Evolutionary conservation across 345 rosid species (phyloP).

Genomic region (Dipteronia dyeriana): DNA sequence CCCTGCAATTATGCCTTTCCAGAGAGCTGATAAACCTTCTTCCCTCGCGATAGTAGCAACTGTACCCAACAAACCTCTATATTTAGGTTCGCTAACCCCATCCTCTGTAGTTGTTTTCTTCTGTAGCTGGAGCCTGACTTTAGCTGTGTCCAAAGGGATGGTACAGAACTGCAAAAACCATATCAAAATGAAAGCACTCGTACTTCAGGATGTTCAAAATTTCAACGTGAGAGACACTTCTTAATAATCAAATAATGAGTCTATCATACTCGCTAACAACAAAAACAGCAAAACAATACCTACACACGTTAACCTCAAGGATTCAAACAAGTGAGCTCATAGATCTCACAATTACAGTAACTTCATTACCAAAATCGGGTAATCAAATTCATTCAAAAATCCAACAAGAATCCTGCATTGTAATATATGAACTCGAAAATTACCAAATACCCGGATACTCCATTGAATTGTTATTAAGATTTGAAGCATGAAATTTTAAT

Average conservation of each 20-base stretch:
- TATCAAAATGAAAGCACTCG: background rate
- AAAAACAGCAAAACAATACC: background rate
- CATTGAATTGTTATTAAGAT: background rate
- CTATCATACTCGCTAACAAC: background rate
- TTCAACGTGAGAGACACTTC: background rate
- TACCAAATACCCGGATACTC: background rate
- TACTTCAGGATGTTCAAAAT: background rate
- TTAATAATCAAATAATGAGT: background rate
- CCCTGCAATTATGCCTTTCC: slow-evolving; percentile 94
- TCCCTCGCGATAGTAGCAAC: slow-evolving; percentile 82
- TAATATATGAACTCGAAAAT: background rate
- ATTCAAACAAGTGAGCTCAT: background rate
- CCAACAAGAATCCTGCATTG: background rate
- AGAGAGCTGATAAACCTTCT: slow-evolving; percentile 79
- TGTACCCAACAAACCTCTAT: slow-evolving; percentile 77
- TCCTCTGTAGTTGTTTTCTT: slow-evolving; percentile 56
- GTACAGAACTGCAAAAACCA: slow-evolving; percentile 70
- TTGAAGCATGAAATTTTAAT: background rate
- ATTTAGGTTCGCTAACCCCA: slow-evolving; percentile 56
- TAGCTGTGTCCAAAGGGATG: slow-evolving; percentile 87
- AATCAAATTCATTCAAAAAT: background rate
- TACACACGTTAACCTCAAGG: background rate
- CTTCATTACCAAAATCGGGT: background rate
- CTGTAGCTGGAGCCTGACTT: slow-evolving; percentile 98
- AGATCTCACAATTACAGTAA: no score